These are phyloP conservation scores for Pythium chondricola DNA, from an alignment of 352 stramenopile genomes.

Conservation along the genomic window DNA sequence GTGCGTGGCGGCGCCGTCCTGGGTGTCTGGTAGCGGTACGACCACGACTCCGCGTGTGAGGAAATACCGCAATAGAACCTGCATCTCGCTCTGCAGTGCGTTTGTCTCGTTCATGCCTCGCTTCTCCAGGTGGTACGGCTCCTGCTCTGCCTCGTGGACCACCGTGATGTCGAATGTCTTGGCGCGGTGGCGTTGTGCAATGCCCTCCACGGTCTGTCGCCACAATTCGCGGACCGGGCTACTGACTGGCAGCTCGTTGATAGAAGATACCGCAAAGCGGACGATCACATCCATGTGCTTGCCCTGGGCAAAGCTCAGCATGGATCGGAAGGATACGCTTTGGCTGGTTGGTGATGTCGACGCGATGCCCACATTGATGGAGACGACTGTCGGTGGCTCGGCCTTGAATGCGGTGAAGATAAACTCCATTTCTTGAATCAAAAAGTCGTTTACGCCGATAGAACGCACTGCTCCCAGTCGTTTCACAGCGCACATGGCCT, in stretches of 20 bases:
- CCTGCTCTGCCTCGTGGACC: conserved; percentile 32
- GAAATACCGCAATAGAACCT: conserved; percentile 41
- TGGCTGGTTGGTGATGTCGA: not conserved
- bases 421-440: conserved; percentile 53
- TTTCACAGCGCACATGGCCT: conserved; percentile 31
- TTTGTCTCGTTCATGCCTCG: conserved; percentile 16
- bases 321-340: not conserved
- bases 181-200: conserved; percentile 27
- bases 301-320: conserved; percentile 34
- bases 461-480: conserved; percentile 25
- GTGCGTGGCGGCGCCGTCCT: conserved; percentile 7
- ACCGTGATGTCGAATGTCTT: conserved; percentile 34
- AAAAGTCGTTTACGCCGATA: conserved; percentile 42
- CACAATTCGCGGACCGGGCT: conserved; percentile 19
- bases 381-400: conserved; percentile 19
- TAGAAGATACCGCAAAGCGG: conserved; percentile 22
- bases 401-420: conserved; percentile 27
- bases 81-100: conserved; percentile 29
- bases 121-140: conserved; percentile 27
- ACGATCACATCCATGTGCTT: conserved; percentile 37
- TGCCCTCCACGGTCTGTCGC: conserved; percentile 19
- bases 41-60: conserved; percentile 46
- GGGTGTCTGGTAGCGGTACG: conserved; percentile 23
- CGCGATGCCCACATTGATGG: conserved; percentile 7
- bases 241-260: conserved; percentile 18